Evolutionary conservation across 75 land plant genomes (phyloP), one percentile per base, ranked within the genome.

Genomic region (Cryptomeria japonica): DNA sequence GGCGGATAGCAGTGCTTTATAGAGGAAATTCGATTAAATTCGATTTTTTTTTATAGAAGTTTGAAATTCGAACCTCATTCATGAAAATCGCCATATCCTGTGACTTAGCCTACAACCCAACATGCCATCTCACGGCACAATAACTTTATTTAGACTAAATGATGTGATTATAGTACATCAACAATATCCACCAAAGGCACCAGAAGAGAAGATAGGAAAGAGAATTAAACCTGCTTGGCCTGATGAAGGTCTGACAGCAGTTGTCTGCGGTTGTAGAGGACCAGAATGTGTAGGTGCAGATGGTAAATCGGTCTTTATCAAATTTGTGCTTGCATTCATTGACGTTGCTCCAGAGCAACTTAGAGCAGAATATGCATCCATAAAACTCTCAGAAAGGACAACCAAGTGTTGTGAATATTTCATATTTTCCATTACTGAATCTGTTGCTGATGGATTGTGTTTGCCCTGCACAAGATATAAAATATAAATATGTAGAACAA

Each of bases 361-460:
- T 49, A 98, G 85, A 77, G 98, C 89, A 75, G 93, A 87, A 89
- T 93, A 91, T 14, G 94, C 98, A 92, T 98, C 99, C 90, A 94
- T 87, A 87, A 98, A 95, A 86, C 86, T 94, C 14, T 96, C 98
- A 22, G 99, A 96, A 46, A 98, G 87, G 16, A 98, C 89, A 89
- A 98, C 95, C 90, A 96, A 92, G 85, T 91, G 93, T 1, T 93
- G 94, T 86, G 96, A 89, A 86, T 92, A 89, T 89, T 94, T 98
- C 11, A 87, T 88, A 89, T 78, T 88, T 49, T 98, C 97, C 42
- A 92, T 79, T 16, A 91, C 90, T 80, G 93, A 88, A 88, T 98
- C 99, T 80, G 93, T 70, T 68, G 91, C 90, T 39, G 95, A 91
- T 16, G 94, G 88, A 85, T 89, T 95, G n/a, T 93, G 91, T 89